Evolutionary conservation across 768 basidiomycete genomes (phyloP).

Genomic region (Lactarius deliciosus): DNA sequence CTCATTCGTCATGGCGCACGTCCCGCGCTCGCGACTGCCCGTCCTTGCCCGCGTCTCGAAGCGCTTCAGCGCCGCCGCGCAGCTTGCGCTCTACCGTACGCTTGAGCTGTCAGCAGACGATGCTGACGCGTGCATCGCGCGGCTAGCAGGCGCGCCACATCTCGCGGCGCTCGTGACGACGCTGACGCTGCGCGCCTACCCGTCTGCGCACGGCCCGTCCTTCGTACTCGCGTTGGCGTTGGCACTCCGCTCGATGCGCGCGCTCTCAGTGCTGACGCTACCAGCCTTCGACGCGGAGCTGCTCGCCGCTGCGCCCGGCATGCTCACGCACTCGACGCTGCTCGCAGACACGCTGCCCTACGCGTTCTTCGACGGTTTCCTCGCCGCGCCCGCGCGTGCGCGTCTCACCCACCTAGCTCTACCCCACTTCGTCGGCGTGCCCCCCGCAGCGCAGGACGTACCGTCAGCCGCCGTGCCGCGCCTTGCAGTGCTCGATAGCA

Average conservation of each 20-base stretch:
- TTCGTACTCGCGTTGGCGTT: slow-evolving; percentile 33
- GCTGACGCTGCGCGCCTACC: slow-evolving; percentile 29
- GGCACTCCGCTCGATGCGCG: slow-evolving; percentile 38
- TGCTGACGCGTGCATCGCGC: slow-evolving; percentile 32
- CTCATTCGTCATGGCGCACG: slow-evolving; percentile 29
- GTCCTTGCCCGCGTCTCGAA: slow-evolving; percentile 29
- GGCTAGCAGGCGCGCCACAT: slow-evolving; percentile 32
- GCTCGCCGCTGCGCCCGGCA: slow-evolving; percentile 31
- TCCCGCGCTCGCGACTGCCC: slow-evolving; percentile 30
- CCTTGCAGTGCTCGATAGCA: slow-evolving; percentile 32
- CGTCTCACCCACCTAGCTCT: slow-evolving; percentile 23
- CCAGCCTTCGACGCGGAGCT: slow-evolving; percentile 33
- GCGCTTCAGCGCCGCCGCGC: slow-evolving; percentile 22
- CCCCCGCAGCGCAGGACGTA: slow-evolving; percentile 22
- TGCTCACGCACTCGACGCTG: slow-evolving; percentile 31
- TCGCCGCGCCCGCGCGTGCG: slow-evolving; percentile 31
- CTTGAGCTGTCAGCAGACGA: slow-evolving; percentile 29
- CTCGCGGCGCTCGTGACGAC: slow-evolving; percentile 33
- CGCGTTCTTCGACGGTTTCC: slow-evolving; percentile 33
- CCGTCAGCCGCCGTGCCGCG: slow-evolving; percentile 21
- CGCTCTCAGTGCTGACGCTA: slow-evolving; percentile 33
- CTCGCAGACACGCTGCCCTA: slow-evolving; percentile 31
- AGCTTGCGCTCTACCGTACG: slow-evolving; percentile 32
- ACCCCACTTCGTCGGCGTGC: slow-evolving; percentile 18
- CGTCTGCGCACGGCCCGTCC: slow-evolving; percentile 23